These are phyloP conservation scores for Hypericum androsaemum DNA, from an alignment of 345 rosid genomes.

Conservation along the genomic window DNA sequence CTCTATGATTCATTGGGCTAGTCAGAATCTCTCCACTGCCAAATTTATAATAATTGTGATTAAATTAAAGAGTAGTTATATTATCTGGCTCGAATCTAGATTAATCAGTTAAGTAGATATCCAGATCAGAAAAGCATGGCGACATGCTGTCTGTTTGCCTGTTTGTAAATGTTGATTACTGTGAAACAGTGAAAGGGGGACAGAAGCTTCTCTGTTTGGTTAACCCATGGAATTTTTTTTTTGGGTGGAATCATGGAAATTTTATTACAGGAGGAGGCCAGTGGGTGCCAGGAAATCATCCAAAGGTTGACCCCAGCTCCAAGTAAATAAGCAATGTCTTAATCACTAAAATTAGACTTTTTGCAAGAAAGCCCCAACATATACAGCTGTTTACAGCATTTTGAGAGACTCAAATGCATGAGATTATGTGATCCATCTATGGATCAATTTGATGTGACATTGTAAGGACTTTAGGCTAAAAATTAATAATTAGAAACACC, in stretches of 20 bases:
- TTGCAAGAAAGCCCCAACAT: conserved; percentile 22
- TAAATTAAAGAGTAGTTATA: too few relatives aligned
- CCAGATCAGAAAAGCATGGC: too few relatives aligned
- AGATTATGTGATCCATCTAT: conserved; percentile 33
- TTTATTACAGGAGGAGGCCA: conserved; percentile 18
- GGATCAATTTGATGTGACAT: conserved; percentile 15
- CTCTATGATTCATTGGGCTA: conserved; percentile 37
- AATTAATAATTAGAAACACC: background rate
- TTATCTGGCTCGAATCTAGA: background rate
- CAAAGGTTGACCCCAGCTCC: conserved; percentile 29
- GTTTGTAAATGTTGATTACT: conserved; percentile 13
- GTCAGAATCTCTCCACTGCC: conserved; percentile 52
- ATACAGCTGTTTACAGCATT: conserved; percentile 83
- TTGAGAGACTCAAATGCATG: conserved; percentile 34
- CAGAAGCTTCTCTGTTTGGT: conserved; percentile 32
- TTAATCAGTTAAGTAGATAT: conserved; percentile 20
- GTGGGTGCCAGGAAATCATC: conserved; percentile 29
- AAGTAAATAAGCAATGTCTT: conserved; percentile 25
- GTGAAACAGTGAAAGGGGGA: conserved; percentile 16
- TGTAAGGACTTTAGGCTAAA: conserved; percentile 15
- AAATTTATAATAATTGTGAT: too few relatives aligned
- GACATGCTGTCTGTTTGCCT: conserved; percentile 1
- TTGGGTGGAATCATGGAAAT: conserved; percentile 8
- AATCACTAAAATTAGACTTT: conserved; percentile 46
- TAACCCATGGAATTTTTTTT: conserved; percentile 6